Evolutionary conservation across 106 monocot genomes (phyloP), one percentile per base, ranked within the genome.

Genomic region (Vanilla planifolia): DNA sequence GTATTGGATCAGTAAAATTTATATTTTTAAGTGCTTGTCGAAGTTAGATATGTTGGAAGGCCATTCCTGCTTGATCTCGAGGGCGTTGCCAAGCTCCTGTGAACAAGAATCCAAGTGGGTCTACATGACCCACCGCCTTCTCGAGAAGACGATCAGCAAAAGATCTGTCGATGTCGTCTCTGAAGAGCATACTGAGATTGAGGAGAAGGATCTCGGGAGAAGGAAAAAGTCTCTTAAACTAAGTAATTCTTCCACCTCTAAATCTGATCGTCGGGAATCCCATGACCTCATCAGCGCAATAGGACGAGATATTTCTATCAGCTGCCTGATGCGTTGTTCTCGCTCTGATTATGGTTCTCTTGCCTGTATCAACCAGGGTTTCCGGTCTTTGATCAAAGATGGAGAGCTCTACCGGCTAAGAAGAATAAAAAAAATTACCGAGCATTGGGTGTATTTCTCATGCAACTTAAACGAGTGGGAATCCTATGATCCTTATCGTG

Each of bases 381-480:
- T 90, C 69, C 66, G 81, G 4, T 75, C 72, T 23, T 44, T 90
- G 26, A 48, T 90, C 23, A 65, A 73, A 11, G 51, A 47, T 13
- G 84, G 89, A n/a, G 79, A 90, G 76, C 78, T 90, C 45, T 90
- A 85, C 60, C 63, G 55, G 17, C 59, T 79, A 5, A 75, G 89
- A 4, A 67, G 78, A 10, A 59, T 47, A 73, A 56, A 51, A 8
- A 44, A 43, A 21, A 74, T 85, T 5, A 32, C 59, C 9, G 85
- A 85, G 68, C 79, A 85, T 44, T 85, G 81, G 89, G 65, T 90
- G 6, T 90, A 85, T 61, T 85, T 85, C 68, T 90, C 89, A 0
- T 85, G 89, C 71, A 82, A 76, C 36, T 76, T 85, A 0, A 81
- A 65, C 11, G 85, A 76, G 28, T 90, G 89, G 89, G 79, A 71